These are phyloP conservation scores for Tympanopsis confertula DNA, from an alignment of 2,329 filamentous ascomycete species.

Conservation along the genomic window DNA sequence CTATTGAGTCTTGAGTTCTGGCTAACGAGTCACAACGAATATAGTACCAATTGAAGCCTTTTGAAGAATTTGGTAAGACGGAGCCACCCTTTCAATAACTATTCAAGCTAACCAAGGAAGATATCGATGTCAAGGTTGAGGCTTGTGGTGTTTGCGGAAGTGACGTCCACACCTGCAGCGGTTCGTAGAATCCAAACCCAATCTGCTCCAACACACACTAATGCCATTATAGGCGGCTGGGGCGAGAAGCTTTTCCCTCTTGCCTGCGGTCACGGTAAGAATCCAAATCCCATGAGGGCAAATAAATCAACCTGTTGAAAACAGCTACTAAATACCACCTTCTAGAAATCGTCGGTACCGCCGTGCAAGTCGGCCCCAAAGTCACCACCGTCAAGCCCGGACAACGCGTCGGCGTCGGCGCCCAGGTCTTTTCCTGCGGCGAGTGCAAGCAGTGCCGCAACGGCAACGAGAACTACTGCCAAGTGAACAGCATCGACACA, in stretches of 20 bases:
- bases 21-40: no score
- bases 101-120: no score
- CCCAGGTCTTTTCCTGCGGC: conserved; percentile 39
- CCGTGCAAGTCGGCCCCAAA: conserved; percentile 54
- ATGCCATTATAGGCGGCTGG: no score
- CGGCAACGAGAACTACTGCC: conserved; percentile 43
- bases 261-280: conserved; percentile 53
- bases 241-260: conserved; percentile 49
- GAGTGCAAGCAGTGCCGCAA: conserved; percentile 40
- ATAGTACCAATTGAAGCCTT: no score
- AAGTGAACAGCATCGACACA: conserved; percentile 32
- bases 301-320: no score
- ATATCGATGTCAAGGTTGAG: conserved; percentile 80
- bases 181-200: no score
- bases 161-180: conserved; percentile 60
- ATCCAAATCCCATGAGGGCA: no score
- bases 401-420: conserved; percentile 40
- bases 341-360: conserved; percentile 64
- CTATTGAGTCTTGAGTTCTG: no score
- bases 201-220: no score
- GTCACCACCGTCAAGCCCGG: conserved; percentile 45
- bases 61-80: no score
- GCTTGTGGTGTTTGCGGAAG: conserved; percentile 67
- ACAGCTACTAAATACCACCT: no score
- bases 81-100: no score